Conservation (phyloP, 352 stramenopile genomes). For the Pythium sp. region DNA sequence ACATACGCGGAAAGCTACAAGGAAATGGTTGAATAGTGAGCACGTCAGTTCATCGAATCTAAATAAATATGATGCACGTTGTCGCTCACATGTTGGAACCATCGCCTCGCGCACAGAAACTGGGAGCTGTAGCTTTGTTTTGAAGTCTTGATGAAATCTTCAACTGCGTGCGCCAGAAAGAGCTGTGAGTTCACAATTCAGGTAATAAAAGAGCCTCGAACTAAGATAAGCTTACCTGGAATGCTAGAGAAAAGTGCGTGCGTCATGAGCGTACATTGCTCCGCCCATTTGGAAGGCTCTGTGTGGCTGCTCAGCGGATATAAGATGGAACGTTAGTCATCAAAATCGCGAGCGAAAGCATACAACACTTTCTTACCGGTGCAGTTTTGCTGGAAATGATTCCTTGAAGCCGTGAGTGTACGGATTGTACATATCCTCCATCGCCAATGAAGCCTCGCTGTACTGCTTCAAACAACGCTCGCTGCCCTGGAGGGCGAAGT, state of each 20-base stretch:
- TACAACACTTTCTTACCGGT: conserved; percentile 14
- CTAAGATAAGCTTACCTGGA: conserved; percentile 34
- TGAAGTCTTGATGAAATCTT: conserved; percentile 63
- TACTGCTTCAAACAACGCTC: conserved; percentile 17
- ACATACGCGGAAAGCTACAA: conserved; percentile 75
- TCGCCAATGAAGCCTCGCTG: conserved; percentile 16
- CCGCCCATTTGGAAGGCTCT: conserved; percentile 56
- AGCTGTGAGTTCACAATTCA: background rate
- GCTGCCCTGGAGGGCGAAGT: conserved; percentile 38
- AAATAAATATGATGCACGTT: background rate
- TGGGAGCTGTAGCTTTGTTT: conserved; percentile 53
- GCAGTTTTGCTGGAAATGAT: conserved; percentile 19
- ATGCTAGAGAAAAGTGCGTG: conserved; percentile 82
- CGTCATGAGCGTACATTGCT: conserved; percentile 77
- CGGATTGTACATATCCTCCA: conserved; percentile 28
- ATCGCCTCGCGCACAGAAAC: conserved; percentile 68
- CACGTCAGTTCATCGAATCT: background rate
- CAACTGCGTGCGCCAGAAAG: conserved; percentile 33
- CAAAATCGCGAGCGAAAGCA: background rate
- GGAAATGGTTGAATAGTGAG: conserved; percentile 1
- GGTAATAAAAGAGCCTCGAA: background rate
- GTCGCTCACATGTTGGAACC: conserved; percentile 82
- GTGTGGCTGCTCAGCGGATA: conserved; percentile 34
- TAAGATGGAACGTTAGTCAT: background rate
- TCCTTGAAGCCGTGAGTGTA: conserved; percentile 21